Evolutionary conservation across 2,329 filamentous ascomycete genomes (phyloP), one percentile per base, ranked within the genome.

Genomic region (Chaetomium strumarium): DNA sequence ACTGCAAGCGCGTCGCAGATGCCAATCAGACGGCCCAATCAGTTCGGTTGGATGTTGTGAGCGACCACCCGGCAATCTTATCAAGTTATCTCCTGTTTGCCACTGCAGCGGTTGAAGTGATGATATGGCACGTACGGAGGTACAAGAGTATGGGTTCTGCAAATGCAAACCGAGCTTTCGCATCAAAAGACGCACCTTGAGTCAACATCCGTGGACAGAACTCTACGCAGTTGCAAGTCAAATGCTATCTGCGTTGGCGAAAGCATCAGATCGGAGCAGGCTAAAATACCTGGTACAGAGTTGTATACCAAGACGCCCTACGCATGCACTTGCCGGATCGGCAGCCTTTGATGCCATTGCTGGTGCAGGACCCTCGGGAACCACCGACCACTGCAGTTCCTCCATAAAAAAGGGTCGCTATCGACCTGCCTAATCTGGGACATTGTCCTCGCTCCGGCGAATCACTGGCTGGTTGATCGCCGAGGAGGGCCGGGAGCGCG

Each of bases 351-450:
- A 53, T 31, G 37, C 40, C n/a, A n/a, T n/a, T n/a, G n/a, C n/a
- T n/a, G 17, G 45, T 36, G 33, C 40, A 39, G 34, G 36, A 17
- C 16, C 24, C 9, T 33, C 36, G 29, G 41, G 12, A 30, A 14
- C 45, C 34, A n/a, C 13, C 34, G 13, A 36, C 12, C n/a, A n/a
- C n/a, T n/a, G 14, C 11, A n/a, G 34, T n/a, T 8, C 34, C 38
- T 50, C 42, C 46, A 46, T 50, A 38, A 51, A 53, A 38, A 51
- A 53, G 45, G 44, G 41, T 31, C 24, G 50, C 45, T 42, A 56
- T 45, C 55, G 60, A 63, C 61, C 61, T 63, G 60, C 61, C 61
- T 62, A 59, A 58, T 61, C 50, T 37, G 59, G 58, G 44, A 33
- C 49, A 45, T 12, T 17, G 11, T 33, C 42, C 33, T 52, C 8